Evolutionary conservation across 768 basidiomycete genomes (phyloP).

Genomic region (Suillus clintonianus): DNA sequence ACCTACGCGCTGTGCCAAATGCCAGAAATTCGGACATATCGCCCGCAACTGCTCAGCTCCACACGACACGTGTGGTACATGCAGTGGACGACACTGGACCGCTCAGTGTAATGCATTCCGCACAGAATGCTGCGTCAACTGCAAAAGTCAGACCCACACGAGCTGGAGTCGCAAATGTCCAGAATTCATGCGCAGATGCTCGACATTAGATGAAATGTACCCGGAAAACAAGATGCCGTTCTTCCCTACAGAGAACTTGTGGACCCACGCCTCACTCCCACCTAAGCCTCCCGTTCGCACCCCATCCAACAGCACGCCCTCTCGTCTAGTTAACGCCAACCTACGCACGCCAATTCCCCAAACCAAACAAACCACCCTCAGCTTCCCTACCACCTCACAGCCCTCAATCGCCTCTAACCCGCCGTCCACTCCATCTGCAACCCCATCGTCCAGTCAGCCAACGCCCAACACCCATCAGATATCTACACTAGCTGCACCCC

Average conservation of each 20-base stretch:
- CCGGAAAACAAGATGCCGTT: no score
- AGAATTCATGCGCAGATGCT: slow-evolving; percentile 3
- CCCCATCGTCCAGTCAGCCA: not conserved
- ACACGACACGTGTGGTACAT: not conserved
- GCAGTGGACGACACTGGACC: no score
- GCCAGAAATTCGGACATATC: slow-evolving; percentile 6
- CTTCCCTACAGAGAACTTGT: slow-evolving; percentile 11
- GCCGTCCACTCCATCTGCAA: no score
- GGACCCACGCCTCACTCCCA: slow-evolving; percentile 3
- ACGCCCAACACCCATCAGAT: no score
- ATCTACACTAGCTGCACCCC: no score
- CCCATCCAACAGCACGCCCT: not conserved
- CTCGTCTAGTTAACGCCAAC: no score
- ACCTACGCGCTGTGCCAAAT: not conserved
- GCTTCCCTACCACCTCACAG: slow-evolving; percentile 21
- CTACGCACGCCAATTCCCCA: not conserved
- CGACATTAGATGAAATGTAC: no score
- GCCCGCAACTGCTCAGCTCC: not conserved
- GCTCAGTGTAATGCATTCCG: not conserved
- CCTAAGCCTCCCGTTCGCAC: not conserved
- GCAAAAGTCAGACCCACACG: not conserved
- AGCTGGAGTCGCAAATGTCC: slow-evolving; percentile 12
- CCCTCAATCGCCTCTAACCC: slow-evolving; percentile 14
- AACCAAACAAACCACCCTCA: slow-evolving; percentile 32
- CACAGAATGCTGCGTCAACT: not conserved